Base-by-base conservation (phyloP, 345 rosid genomes). In the Pistacia atlantica region DNA sequence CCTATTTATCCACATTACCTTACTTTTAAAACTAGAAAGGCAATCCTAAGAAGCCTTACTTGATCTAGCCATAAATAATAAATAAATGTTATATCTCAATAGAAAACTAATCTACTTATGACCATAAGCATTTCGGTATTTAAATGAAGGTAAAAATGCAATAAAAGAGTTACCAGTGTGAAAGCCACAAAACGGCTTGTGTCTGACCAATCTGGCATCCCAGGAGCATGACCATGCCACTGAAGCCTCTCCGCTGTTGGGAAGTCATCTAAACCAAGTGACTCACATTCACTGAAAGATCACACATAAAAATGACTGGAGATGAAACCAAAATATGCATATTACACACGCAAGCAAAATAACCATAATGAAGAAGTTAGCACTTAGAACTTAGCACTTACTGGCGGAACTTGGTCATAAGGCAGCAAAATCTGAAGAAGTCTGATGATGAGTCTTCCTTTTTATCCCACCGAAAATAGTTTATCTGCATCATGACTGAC, bases 101-200 rank as follows among this genome's bases (percentile, higher is more conserved):
- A 5, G 49, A 48, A 49, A 31, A 14, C 8, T 7, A 70, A 51
- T 55, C 25, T 52, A 45, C 52, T 60, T 64, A n/a, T 18, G n/a
- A 10, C 28, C 4, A 52, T 65, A 74, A 63, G 33, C 20, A 64
- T 13, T 45, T 1, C n/a, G 48, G 16, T 4, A 49, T 16, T 71
- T 63, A 57, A 20, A 54, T 54, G 54, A 63, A 35, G 75, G 61
- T 16, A 3, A 13, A 42, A n/a, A 62, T 6, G 17, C 37, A 31
- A 38, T 31, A 28, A 70, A 51, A 78, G 37, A 70, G 49, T 45
- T 88, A 93, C 99, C 98, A 93, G 78, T 20, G 98, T 90, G 83
- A 90, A 90, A 59, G 96, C 98, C 77, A 93, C 99, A 81, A 90
- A 91, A n/a, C 98, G 92, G 81, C 98, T 95, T 80, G 80, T 84